Evolutionary conservation across 495 filamentous ascomycete species (phyloP), one percentile per base, ranked within the genome.

Genomic region (Penicillium bovifimosum): DNA sequence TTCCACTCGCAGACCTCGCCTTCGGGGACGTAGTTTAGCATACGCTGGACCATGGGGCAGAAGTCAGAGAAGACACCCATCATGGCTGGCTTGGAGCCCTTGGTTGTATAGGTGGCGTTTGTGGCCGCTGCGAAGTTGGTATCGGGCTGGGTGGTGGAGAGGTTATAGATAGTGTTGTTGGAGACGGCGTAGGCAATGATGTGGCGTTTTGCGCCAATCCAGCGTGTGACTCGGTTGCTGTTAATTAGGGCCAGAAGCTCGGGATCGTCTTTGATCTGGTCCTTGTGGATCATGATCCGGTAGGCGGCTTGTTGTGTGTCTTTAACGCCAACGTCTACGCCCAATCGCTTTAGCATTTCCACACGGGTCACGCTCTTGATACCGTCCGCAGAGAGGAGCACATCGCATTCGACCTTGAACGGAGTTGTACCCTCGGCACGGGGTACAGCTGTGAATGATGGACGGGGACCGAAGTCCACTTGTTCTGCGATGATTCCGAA

Each of bases 1-100:
- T 87, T 85, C 87, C 86, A 92, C 68, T 90, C 85, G 66, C 85
- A 87, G 24, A 92, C 86, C 56, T 88, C 85, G 33, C 83, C 86
- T 34, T 91, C 88, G 2, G 86, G 86, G 7, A 91, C 86, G n/a
- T 88, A 76, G 63, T 86, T 72, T 28, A 92, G 74, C 80, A 92
- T 83, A 48, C 82, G 79, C 56, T 81, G 78, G 9, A 92, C 79
- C 61, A 81, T 80, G 29, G 85, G 85, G 60, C 82, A 86, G 69
- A 88, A 91, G 62, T 86, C 85, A 14, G 56, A 67, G 61, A 81
- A 91, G 20, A 88, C 81, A 16, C 73, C 62, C 55, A 89, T 62
- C 83, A 90, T 86, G 41, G 71, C 77, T 18, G 67, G 56, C 68
- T 92, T 95, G 54, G 77, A 79, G 6, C 84, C 86, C 47, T 76